A percentile compares a stretch with the other conserved stretches of the same genome.
Conservation (phyloP, 1,284 basidiomycete genomes). For the Cryptococcus sp. region DNA sequence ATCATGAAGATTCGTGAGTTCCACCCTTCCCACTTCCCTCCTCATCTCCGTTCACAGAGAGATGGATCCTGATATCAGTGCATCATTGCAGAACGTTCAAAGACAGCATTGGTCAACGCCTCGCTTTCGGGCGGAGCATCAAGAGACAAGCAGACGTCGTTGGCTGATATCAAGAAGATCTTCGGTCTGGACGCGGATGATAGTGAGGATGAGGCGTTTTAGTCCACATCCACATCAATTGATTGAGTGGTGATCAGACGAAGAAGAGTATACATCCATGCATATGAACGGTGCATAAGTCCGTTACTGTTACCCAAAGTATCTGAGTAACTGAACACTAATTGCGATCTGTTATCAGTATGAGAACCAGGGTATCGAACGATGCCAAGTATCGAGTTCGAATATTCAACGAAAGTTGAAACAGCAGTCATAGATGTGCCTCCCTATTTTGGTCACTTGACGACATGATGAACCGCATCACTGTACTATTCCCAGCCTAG, state of each 20-base stretch:
- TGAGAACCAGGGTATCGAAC: no score
- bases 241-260: not conserved
- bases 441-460: no score
- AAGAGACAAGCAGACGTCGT: conserved; percentile 40
- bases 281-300: no score
- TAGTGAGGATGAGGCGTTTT: conserved; percentile 46
- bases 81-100: conserved; percentile 40
- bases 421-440: no score
- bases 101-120: conserved; percentile 53
- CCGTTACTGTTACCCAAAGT: no score
- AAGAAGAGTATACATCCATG: no score
- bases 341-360: no score
- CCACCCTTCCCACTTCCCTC: not conserved
- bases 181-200: conserved; percentile 51
- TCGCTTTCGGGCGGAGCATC: conserved; percentile 43
- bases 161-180: conserved; percentile 55
- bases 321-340: no score
- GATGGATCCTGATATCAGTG: not conserved
- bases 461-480: no score
- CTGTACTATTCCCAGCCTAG: no score
- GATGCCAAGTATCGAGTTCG: no score
- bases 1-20: conserved; percentile 73
- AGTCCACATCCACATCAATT: not conserved
- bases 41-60: not conserved
- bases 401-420: no score